Percentiles rank a stretch among this genome's conserved stretches.
These are phyloP conservation scores for Hirschfeldia incana DNA, from an alignment of 345 rosid genomes.

Conservation along the genomic window DNA sequence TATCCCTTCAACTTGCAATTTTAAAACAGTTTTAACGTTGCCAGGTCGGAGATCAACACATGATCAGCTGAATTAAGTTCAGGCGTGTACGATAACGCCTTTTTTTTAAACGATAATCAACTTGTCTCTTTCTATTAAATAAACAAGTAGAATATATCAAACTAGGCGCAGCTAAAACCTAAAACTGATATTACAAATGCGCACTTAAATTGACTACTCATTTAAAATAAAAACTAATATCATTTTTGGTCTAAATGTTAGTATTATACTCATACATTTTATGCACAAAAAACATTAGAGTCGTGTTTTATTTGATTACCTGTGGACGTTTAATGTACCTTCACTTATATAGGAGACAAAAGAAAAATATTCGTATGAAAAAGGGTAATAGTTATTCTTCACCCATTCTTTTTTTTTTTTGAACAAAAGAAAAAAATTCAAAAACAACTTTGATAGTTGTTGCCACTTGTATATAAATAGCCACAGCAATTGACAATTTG, in stretches of 20 bases:
- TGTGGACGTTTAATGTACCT: neutral
- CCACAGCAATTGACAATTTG: conserved; percentile 11
- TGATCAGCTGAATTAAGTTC: neutral
- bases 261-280: too few relatives aligned
- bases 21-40: neutral
- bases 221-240: too few relatives aligned
- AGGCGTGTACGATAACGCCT: neutral
- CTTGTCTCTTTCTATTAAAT: neutral
- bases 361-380: neutral
- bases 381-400: neutral
- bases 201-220: too few relatives aligned
- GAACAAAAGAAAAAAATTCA: neutral
- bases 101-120: neutral
- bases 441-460: too few relatives aligned
- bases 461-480: conserved; percentile 19
- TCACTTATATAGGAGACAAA: conserved; percentile 2
- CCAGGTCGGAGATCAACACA: neutral
- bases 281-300: too few relatives aligned
- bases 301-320: neutral
- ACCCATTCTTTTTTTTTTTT: neutral
- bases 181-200: too few relatives aligned
- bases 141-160: conserved; percentile 16
- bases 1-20: conserved; percentile 24
- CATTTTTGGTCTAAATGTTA: too few relatives aligned
- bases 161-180: neutral